Percentiles rank a stretch among this genome's conserved stretches.
These are phyloP conservation scores for Amanita molliuscula DNA, from an alignment of 768 basidiomycete genomes.

Conservation along the genomic window DNA sequence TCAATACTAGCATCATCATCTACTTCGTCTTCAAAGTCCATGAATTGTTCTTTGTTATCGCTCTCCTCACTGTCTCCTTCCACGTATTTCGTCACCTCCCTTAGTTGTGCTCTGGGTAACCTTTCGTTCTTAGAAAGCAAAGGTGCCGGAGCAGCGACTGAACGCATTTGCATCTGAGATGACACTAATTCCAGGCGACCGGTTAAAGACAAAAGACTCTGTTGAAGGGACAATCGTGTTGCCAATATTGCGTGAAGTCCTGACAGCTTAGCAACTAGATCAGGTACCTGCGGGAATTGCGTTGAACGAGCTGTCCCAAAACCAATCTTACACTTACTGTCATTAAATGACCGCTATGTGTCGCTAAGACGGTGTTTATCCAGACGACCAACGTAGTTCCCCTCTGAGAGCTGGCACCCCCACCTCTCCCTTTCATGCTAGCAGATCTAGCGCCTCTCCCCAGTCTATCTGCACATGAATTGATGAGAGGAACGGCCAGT, in stretches of 20 bases:
- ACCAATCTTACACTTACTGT: constrained; percentile 48
- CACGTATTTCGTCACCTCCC: constrained; percentile 44
- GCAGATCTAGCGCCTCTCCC: constrained; percentile 63
- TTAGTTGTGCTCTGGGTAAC: constrained; percentile 21
- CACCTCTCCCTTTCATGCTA: constrained; percentile 69
- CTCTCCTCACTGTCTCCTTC: constrained; percentile 67
- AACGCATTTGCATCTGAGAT: constrained; percentile 85
- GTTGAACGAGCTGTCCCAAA: constrained; percentile 6
- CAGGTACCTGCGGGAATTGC: constrained; percentile 61
- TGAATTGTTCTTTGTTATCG: constrained; percentile 39
- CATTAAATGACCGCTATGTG: constrained; percentile 89
- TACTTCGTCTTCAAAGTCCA: constrained; percentile 53
- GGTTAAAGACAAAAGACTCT: constrained; percentile 74
- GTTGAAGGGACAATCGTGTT: constrained; percentile 70
- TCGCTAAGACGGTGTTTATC: constrained; percentile 73
- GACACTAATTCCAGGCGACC: constrained; percentile 91
- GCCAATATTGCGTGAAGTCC: constrained; percentile 76
- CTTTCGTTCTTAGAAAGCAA: constrained; percentile 29
- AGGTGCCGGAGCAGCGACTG: constrained; percentile 56
- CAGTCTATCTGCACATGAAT: constrained; percentile 82
- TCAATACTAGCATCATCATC: constrained; percentile 69
- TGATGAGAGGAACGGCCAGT: constrained; percentile 76
- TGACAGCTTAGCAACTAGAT: constrained; percentile 79
- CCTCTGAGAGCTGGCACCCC: constrained; percentile 71
- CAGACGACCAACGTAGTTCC: constrained; percentile 61